Conservation (phyloP, 768 basidiomycete species). For the Trametes sanguinea region DNA sequence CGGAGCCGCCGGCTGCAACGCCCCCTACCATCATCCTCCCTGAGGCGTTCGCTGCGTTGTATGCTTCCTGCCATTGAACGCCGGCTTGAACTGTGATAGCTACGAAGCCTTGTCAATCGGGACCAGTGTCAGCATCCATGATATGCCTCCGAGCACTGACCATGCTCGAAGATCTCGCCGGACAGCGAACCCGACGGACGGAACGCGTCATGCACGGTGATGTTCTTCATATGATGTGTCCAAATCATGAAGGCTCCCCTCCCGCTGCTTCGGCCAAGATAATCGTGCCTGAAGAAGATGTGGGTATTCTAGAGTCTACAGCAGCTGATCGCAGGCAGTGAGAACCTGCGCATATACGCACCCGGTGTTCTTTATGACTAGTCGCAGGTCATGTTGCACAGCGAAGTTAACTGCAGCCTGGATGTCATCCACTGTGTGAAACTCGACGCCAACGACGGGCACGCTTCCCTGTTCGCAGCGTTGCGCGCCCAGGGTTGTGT, state of each 20-base stretch:
- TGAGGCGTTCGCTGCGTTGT: neutral
- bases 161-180: constrained; percentile 9
- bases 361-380: constrained; percentile 34
- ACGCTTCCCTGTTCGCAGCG: constrained; percentile 40
- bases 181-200: constrained; percentile 34
- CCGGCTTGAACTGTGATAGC: too few relatives aligned
- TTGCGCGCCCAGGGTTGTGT: too few relatives aligned
- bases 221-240: constrained; percentile 44
- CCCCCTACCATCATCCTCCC: neutral
- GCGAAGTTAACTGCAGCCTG: constrained; percentile 31
- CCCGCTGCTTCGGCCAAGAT: constrained; percentile 30
- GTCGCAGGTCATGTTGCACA: constrained; percentile 21
- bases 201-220: constrained; percentile 35
- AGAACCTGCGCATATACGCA: constrained; percentile 15
- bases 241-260: constrained; percentile 36
- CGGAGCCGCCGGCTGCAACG: constrained; percentile 31
- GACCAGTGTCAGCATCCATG: too few relatives aligned
- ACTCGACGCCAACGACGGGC: constrained; percentile 34
- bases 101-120: too few relatives aligned
- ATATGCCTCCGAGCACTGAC: constrained; percentile 13
- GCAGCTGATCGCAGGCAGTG: constrained; percentile 10
- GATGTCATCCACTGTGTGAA: constrained; percentile 33
- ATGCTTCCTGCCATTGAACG: neutral
- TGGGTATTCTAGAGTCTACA: constrained; percentile 23
- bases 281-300: constrained; percentile 22